Evolutionary conservation across 352 stramenopile species (phyloP).

Genomic region (Blastocystis sp.): DNA sequence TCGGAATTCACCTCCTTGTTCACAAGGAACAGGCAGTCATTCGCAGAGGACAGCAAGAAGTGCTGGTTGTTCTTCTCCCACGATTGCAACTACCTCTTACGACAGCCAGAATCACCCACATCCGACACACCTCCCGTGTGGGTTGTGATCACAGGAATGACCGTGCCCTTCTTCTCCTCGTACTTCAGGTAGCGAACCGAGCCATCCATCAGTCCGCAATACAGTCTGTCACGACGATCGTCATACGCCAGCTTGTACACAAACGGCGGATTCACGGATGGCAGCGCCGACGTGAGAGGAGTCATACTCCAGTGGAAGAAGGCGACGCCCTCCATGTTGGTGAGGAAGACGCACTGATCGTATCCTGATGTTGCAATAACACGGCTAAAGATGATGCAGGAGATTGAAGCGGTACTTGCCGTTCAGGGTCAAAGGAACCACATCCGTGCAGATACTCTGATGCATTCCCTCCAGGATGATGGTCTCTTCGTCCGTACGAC

Average conservation of each 20-base stretch:
- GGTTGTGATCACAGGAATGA: neutral
- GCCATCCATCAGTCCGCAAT: slow-evolving; percentile 28
- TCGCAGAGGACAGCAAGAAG: neutral
- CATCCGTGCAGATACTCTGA: slow-evolving; percentile 17
- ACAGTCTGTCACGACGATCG: neutral
- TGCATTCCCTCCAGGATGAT: slow-evolving; percentile 22
- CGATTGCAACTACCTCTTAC: slow-evolving; percentile 40
- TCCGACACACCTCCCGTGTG: slow-evolving; percentile 15
- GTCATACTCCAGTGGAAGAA: neutral
- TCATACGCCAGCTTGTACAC: neutral
- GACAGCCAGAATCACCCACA: neutral
- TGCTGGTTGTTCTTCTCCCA: neutral
- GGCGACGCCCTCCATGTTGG: neutral
- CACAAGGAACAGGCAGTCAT: slow-evolving; percentile 12
- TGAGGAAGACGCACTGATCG: slow-evolving; percentile 6
- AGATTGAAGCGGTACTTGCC: neutral
- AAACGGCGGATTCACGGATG: slow-evolving; percentile 34
- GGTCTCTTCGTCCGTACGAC: neutral
- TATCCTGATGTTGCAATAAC: slow-evolving; percentile 20
- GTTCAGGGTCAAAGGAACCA: neutral
- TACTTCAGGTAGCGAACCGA: slow-evolving; percentile 9
- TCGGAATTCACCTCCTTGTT: neutral
- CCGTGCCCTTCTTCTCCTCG: neutral
- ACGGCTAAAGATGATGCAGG: neutral
- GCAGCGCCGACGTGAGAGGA: neutral